These are phyloP conservation scores for Pichia terricola DNA, from an alignment of 1,139 yeast genomes.

Conservation along the genomic window DNA sequence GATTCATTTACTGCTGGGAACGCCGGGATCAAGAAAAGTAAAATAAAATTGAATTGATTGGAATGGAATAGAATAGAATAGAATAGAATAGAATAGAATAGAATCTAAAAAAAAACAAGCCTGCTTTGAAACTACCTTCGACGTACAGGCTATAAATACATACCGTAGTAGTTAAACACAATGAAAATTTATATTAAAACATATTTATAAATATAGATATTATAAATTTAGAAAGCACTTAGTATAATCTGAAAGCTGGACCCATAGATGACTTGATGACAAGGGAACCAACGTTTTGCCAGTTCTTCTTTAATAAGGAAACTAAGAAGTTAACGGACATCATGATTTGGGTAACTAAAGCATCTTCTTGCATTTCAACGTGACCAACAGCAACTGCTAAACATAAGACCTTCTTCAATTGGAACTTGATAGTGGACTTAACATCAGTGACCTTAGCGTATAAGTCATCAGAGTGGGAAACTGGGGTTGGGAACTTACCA, in stretches of 20 bases:
- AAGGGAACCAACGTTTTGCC: conserved; percentile 99
- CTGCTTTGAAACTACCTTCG: too few species aligned
- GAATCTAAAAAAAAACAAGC: too few species aligned
- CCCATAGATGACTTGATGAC: conserved; percentile 99
- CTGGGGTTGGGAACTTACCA: conserved; percentile 99
- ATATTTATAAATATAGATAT: too few species aligned
- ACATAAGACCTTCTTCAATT: conserved; percentile 94
- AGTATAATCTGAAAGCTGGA: conserved; percentile 99
- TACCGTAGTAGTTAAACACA: too few species aligned
- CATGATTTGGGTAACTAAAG: conserved; percentile 95
- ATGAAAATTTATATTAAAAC: too few species aligned
- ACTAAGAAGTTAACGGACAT: conserved; percentile 99
- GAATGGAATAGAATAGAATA: too few species aligned
- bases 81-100: too few species aligned
- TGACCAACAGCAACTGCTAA: conserved; percentile 96
- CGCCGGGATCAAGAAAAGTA: too few species aligned
- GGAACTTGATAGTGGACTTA: conserved; percentile 99
- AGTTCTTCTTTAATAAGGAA: conserved; percentile 99
- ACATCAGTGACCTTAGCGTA: conserved; percentile 94
- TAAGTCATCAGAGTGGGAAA: conserved; percentile 97
- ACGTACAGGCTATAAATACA: too few species aligned
- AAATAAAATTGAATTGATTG: too few species aligned
- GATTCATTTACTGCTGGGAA: too few species aligned
- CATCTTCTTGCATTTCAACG: conserved; percentile 98
- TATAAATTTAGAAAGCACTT: conserved; percentile 22